Evolutionary conservation across 768 basidiomycete genomes (phyloP).

Genomic region (Lentinula raphanica): DNA sequence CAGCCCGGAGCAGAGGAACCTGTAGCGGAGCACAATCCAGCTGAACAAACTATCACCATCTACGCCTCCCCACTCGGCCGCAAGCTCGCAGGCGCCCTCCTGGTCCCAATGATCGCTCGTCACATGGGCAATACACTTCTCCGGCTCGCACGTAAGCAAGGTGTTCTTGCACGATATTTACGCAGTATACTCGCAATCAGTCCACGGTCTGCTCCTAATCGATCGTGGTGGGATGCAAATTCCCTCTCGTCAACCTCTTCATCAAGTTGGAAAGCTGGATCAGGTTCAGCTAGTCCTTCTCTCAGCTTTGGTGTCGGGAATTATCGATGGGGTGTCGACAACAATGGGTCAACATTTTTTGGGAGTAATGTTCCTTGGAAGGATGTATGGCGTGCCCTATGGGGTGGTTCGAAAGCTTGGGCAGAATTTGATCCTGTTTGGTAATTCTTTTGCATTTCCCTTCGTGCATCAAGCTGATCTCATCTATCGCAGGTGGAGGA

Average conservation of each 20-base stretch:
- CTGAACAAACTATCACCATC: slow-evolving; percentile 40
- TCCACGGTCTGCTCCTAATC: neutral
- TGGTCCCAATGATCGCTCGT: slow-evolving; percentile 62
- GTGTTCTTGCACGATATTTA: slow-evolving; percentile 13
- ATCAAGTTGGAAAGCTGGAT: slow-evolving; percentile 11
- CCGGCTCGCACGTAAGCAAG: slow-evolving; percentile 43
- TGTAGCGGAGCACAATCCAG: slow-evolving; percentile 18
- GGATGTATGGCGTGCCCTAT: slow-evolving; percentile 30
- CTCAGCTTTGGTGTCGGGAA: neutral
- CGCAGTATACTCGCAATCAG: slow-evolving; percentile 26
- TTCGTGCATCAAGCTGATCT: neutral
- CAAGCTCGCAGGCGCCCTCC: slow-evolving; percentile 61
- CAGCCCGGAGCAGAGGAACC: slow-evolving; percentile 18
- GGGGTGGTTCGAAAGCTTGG: slow-evolving; percentile 16
- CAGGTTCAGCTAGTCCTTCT: slow-evolving; percentile 10
- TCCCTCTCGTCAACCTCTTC: neutral
- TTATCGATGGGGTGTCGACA: neutral
- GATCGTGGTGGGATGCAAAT: slow-evolving; percentile 1
- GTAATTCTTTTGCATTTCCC: slow-evolving; percentile 47
- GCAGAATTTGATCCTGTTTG: slow-evolving; percentile 38
- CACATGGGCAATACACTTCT: slow-evolving; percentile 60
- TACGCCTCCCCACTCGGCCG: slow-evolving; percentile 60
- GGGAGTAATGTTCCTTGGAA: slow-evolving; percentile 19
- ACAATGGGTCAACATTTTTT: neutral
- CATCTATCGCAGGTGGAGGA: slow-evolving; percentile 35